These are phyloP conservation scores for Orobanche coerulescens DNA, from an alignment of 257 asterid species.

Conservation along the genomic window DNA sequence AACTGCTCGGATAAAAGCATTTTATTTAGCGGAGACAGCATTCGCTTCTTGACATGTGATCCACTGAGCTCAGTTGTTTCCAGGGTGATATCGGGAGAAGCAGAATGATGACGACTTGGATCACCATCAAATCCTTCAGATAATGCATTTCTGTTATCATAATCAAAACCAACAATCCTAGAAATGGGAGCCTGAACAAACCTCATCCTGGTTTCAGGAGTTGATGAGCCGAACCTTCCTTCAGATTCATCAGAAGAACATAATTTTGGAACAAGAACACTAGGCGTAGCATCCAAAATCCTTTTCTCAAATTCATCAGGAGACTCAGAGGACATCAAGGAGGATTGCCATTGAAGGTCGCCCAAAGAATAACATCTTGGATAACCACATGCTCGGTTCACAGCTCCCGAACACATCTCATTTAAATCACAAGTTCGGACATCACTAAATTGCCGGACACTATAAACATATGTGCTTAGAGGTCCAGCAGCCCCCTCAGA, in stretches of 20 bases:
- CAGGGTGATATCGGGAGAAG: constrained; percentile 16
- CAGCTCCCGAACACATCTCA: constrained; percentile 28
- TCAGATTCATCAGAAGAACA: too few species aligned
- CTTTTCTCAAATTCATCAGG: constrained; percentile 26
- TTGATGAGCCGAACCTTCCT: constrained; percentile 23
- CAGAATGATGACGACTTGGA: constrained; percentile 14
- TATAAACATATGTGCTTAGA: constrained; percentile 25
- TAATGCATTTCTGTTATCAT: constrained; percentile 21
- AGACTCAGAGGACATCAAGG: constrained; percentile 27
- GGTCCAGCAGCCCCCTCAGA: constrained; percentile 33
- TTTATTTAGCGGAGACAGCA: constrained; percentile 59
- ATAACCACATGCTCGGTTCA: constrained; percentile 24
- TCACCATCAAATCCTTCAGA: constrained; percentile 25
- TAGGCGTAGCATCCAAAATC: constrained; percentile 21
- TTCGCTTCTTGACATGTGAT: constrained; percentile 49
- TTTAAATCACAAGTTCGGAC: constrained; percentile 25
- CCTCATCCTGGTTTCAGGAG: constrained; percentile 25
- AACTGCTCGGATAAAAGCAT: constrained; percentile 36
- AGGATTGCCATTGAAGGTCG: constrained; percentile 34
- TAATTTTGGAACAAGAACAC: constrained; percentile 19
- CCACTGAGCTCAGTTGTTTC: constrained; percentile 36
- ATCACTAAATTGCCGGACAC: constrained; percentile 26
- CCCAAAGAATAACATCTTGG: constrained; percentile 33
- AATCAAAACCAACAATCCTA: constrained; percentile 57
- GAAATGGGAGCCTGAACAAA: constrained; percentile 41